Conservation (phyloP, 2,329 filamentous ascomycete genomes). For the Colletotrichum siamense region DNA sequence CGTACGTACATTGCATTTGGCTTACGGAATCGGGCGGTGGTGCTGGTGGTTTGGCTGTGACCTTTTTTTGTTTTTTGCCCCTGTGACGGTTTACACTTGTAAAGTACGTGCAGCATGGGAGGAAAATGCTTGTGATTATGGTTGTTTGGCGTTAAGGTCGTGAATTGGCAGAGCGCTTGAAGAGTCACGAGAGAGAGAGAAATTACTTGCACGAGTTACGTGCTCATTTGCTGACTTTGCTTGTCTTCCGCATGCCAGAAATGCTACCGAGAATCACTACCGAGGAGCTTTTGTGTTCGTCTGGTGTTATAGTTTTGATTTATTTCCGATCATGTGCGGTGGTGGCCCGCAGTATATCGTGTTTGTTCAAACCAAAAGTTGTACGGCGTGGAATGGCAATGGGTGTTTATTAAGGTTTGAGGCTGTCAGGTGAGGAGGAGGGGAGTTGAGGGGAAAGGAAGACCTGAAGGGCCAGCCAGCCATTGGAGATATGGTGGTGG, state of each 20-base stretch:
- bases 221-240: too few relatives aligned
- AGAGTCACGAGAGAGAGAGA: neutral
- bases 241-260: neutral
- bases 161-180: neutral
- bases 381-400: neutral
- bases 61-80: neutral
- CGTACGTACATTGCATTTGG: neutral
- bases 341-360: neutral
- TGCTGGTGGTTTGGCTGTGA: neutral
- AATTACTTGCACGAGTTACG: too few relatives aligned
- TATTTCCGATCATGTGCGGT: neutral
- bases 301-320: neutral
- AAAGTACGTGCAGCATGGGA: neutral
- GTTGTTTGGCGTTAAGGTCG: neutral
- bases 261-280: neutral
- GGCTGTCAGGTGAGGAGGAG: constrained; percentile 14
- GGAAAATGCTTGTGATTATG: neutral
- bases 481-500: neutral
- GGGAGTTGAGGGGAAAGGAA: neutral
- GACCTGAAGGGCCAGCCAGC: neutral
- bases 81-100: neutral
- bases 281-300: neutral
- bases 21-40: neutral
- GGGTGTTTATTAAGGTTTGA: neutral
- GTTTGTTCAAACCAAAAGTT: neutral